Conservation (phyloP, 306 rosid genomes). For the Quercus dentata region DNA sequence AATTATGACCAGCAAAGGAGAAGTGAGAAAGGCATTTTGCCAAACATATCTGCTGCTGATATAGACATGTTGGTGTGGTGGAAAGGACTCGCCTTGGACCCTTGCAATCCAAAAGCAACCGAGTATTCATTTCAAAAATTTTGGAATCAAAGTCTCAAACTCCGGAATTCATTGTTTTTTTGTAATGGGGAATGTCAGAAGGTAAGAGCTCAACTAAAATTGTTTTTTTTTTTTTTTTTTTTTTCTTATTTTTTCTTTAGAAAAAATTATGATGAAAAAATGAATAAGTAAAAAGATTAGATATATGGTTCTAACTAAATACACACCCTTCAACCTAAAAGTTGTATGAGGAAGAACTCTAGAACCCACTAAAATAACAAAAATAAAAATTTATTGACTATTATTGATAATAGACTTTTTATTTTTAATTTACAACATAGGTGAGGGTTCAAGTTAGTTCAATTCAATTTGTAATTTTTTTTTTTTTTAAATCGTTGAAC, state of each 20-base stretch:
- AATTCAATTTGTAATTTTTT: too few species aligned
- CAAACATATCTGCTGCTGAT: neutral
- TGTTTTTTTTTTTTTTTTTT: neutral
- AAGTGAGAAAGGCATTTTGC: neutral
- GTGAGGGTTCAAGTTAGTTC: too few species aligned
- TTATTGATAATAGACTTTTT: too few species aligned
- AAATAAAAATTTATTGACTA: too few species aligned
- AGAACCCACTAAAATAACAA: too few species aligned
- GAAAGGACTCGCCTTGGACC: conserved; percentile 16
- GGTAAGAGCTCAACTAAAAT: conserved; percentile 20
- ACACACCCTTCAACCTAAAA: too few species aligned
- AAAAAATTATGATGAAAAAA: too few species aligned
- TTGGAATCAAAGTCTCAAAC: conserved; percentile 1
- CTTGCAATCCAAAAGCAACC: conserved; percentile 1
- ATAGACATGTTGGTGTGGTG: conserved; percentile 15
- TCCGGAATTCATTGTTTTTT: neutral
- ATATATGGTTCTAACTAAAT: too few species aligned
- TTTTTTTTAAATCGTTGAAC: too few species aligned
- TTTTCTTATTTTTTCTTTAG: neutral
- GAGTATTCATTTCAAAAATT: neutral
- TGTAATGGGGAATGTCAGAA: neutral
- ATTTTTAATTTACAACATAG: too few species aligned
- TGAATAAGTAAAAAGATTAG: too few species aligned
- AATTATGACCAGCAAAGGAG: neutral
- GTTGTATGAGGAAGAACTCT: too few species aligned